Evolutionary conservation across 805 yeast genomes (phyloP).

Genomic region (Candida pseudofarinosa): DNA sequence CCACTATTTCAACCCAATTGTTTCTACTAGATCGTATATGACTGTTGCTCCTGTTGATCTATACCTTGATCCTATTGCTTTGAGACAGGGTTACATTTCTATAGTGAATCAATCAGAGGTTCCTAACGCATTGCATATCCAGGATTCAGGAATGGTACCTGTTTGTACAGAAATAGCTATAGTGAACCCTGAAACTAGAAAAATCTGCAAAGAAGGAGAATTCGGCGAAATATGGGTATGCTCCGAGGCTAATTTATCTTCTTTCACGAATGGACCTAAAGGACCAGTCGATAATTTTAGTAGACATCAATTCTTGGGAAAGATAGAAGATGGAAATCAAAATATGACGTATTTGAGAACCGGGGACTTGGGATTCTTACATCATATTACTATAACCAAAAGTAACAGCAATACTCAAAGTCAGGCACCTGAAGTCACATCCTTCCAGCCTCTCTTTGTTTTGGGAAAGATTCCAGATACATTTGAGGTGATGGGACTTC

Average conservation of each 20-base stretch:
- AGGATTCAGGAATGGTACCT: constrained; percentile 95
- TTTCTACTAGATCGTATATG: constrained; percentile 81
- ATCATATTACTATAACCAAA: constrained; percentile 54
- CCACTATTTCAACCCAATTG: constrained; percentile 76
- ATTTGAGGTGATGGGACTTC: constrained; percentile 85
- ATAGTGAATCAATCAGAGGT: constrained; percentile 70
- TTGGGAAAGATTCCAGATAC: constrained; percentile 83
- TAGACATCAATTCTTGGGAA: constrained; percentile 54
- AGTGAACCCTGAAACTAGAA: constrained; percentile 88
- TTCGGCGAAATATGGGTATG: constrained; percentile 97
- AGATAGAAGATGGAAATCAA: constrained; percentile 59
- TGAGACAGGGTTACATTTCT: constrained; percentile 84
- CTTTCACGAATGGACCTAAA: constrained; percentile 53
- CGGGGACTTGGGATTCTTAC: constrained; percentile 92
- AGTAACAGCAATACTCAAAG: constrained; percentile 14
- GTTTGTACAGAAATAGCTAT: constrained; percentile 91
- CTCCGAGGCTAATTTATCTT: constrained; percentile 74
- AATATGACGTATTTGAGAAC: constrained; percentile 69
- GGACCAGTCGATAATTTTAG: constrained; percentile 51
- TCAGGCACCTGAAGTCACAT: constrained; percentile 18
- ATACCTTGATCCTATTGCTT: constrained; percentile 80
- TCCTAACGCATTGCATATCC: constrained; percentile 69
- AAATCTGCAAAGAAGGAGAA: constrained; percentile 82
- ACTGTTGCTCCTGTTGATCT: constrained; percentile 84
- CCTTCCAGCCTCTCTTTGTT: constrained; percentile 76